A percentile compares a stretch with the other conserved stretches of the same genome.
Evolutionary conservation across 805 yeast genomes (phyloP).

Genomic region (Starmerella sirachaensis): DNA sequence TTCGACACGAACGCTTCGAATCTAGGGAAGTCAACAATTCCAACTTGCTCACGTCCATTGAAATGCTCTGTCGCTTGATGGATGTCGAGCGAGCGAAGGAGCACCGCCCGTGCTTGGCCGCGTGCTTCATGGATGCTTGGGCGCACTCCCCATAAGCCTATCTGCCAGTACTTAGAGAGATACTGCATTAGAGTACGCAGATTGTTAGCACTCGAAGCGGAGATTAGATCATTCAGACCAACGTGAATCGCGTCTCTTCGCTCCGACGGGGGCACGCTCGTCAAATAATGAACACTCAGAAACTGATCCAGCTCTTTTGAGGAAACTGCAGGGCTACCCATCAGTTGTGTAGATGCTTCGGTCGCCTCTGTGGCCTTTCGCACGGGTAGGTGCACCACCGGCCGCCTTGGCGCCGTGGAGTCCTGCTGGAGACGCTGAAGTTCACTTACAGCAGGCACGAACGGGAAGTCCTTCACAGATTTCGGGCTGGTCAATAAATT

Average conservation of each 20-base stretch:
- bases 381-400: background rate
- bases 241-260: conserved; percentile 16
- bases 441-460: conserved; percentile 1
- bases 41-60: conserved; percentile 19
- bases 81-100: conserved; percentile 21
- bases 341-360: conserved; percentile 11
- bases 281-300: conserved; percentile 16
- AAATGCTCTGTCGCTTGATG: conserved; percentile 19
- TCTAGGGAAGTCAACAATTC: conserved; percentile 21
- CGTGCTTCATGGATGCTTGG: conserved; percentile 21
- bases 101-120: conserved; percentile 20
- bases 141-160: conserved; percentile 20
- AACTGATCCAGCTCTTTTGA: conserved; percentile 20
- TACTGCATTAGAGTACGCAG: conserved; percentile 23
- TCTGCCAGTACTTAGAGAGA: conserved; percentile 23
- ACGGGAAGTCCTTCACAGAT: conserved; percentile 5
- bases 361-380: background rate
- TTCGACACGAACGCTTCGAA: conserved; percentile 21
- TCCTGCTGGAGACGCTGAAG: background rate
- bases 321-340: conserved; percentile 17
- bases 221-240: conserved; percentile 19
- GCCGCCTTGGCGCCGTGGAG: background rate
- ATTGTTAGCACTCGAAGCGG: conserved; percentile 19
- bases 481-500: conserved; percentile 4
- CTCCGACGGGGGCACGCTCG: conserved; percentile 12